Evolutionary conservation across 495 filamentous ascomycete species (phyloP), one percentile per base, ranked within the genome.

Genomic region (Neurospora tetraspora): DNA sequence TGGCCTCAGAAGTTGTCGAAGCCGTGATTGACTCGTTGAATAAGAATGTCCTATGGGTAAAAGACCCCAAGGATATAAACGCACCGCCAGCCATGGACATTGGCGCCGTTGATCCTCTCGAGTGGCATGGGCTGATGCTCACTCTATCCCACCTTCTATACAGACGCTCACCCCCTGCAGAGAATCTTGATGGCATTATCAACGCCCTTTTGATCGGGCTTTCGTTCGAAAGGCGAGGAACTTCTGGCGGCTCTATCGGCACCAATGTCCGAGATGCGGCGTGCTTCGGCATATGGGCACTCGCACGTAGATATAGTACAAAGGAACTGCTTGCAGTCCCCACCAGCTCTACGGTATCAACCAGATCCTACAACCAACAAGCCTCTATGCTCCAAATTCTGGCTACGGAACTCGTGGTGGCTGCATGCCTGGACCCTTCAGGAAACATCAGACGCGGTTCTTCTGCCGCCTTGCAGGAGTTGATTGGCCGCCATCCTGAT

Each of bases 231-330:
- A 92, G 95, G 77, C 87, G 93, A 61, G 91, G 90, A 37, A 83
- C 92, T 0, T 92, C 91, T 20, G 96, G 97, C 10, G 87, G 85
- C 11, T 93, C 94, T 5, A 83, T 93, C n/a, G 96, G 96, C 10
- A 90, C 91, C 0, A 97, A 95, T 76, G 96, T 98, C n/a, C 88
- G 96, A 70, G 96, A 99, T 83, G 96, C 96, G 5, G 93, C 96
- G 3, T 96, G 93, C 79, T 98, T 98, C 77, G 96, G 96, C 38
- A 90, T 97, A 37, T 99, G 96, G 96, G 89, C 94, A 1, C 81
- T 98, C 12, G 94, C 94, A 59, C 86, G 96, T 72, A 90, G 94
- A 68, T 99, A 98, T 74, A 90, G 87, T 1, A 97, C 95, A 0
- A 75, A 83, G 1, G 94, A 97, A 76, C 83, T 98, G 12, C 86